Base-by-base conservation (phyloP, 2,329 filamentous ascomycete species). In the Botryotinia globosa region DNA sequence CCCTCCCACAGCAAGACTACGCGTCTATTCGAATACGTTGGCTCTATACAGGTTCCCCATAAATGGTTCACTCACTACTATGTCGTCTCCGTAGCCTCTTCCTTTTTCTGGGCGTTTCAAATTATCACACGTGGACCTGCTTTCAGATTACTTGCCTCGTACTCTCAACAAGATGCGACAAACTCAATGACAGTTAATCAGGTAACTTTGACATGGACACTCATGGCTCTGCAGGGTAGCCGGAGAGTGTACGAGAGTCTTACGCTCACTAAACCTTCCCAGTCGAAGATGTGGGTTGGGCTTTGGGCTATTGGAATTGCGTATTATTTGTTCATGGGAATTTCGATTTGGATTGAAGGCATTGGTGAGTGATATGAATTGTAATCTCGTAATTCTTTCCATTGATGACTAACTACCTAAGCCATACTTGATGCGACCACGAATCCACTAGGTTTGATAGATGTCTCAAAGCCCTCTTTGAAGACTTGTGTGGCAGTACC, bases 21-120 rank as follows among this genome's bases (percentile, higher is more conserved):
- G 16, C 72, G 25, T 22, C 18, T 77, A 7, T 58, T 79, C 29
- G 66, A 76, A 56, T 74, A 68, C n/a, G 32, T 79, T 66, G 75
- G 74, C 34, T 77, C 74, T 18, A 70, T 79, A 56, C 75, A 79
- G 84, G 91, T 98, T 51, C 94, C 95, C 34, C 96, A 98, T 83
- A 87, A 87, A 74, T 98, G 93, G 90, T 98, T 98, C 82, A 87
- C 86, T 61, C 92, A 96, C 77, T 98, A 97, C 83, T 98, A 99
- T 81, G 80, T 92, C 70, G 81, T 90, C 51, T 95, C 93, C 5
- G 83, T 94, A 7, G 80, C 84, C 2, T 90, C 88, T 73, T 94
- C 93, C 0, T 78, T 89, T 7, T 92, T 94, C 81, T 98, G 94
- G 94, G 87, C 86, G 0, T 81, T 83, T 76, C 91, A 94, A 81